These are phyloP conservation scores for Leucocoprinus leucothites DNA, from an alignment of 768 basidiomycete genomes.

Conservation along the genomic window DNA sequence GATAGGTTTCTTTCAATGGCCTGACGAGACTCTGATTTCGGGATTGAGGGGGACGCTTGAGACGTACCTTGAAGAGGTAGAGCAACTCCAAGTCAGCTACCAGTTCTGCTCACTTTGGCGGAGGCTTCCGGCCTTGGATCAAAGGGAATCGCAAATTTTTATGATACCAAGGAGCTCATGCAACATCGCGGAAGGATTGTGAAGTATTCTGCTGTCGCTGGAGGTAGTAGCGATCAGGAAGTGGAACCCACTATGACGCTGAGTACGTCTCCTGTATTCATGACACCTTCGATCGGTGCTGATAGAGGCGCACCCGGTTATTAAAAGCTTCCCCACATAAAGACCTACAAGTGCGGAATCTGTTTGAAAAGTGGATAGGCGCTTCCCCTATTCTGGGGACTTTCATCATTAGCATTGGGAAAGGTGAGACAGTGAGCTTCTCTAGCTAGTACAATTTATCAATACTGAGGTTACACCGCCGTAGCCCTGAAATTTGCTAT, in stretches of 20 bases:
- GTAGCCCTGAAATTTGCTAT: constrained; percentile 77
- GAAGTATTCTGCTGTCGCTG: constrained; percentile 61
- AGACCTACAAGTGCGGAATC: constrained; percentile 82
- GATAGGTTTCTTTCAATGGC: constrained; percentile 59
- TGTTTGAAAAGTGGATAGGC: constrained; percentile 80
- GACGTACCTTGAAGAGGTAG: constrained; percentile 58
- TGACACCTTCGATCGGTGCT: background rate
- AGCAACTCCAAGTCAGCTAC: constrained; percentile 56
- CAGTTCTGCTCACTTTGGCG: constrained; percentile 59
- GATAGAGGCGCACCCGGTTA: constrained; percentile 39
- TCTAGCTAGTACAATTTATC: background rate
- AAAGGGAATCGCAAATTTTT: constrained; percentile 60
- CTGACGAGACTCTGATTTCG: constrained; percentile 64
- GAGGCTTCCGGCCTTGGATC: constrained; percentile 67
- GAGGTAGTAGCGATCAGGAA: constrained; percentile 53
- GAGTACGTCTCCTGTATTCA: constrained; percentile 43
- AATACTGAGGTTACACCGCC: background rate
- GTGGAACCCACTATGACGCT: constrained; percentile 86
- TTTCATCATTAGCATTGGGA: constrained; percentile 81
- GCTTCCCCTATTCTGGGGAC: constrained; percentile 75
- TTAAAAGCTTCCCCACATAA: constrained; percentile 76
- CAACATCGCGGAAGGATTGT: constrained; percentile 79
- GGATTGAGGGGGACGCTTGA: constrained; percentile 61
- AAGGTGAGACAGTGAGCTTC: constrained; percentile 41
- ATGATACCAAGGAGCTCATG: constrained; percentile 55